Percentiles rank a stretch among this genome's conserved stretches.
phyloP scores from a whole-genome alignment of 352 stramenopile genomes.

The Globisporangium spinosum region DNA sequence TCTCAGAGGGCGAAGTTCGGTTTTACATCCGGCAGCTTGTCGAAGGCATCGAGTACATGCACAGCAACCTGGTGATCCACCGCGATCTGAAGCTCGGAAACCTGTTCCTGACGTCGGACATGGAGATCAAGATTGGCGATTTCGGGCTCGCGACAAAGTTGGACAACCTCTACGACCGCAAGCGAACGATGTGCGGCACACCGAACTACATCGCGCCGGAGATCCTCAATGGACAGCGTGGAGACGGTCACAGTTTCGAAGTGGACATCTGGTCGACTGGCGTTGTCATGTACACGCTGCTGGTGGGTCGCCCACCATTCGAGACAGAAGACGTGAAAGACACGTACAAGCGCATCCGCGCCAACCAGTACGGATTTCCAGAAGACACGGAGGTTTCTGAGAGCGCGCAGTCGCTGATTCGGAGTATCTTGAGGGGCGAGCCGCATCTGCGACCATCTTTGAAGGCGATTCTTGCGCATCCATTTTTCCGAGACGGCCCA shows the following conservation, averaged over 20 bases:
- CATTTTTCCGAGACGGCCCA: slow-evolving; percentile 67
- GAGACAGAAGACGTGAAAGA: slow-evolving; percentile 97
- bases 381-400: slow-evolving; percentile 82
- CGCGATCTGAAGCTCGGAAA: slow-evolving; percentile 98
- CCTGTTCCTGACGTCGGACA: slow-evolving; percentile 93
- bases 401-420: slow-evolving; percentile 69
- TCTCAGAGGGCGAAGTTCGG: slow-evolving; percentile 93
- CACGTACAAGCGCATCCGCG: slow-evolving; percentile 97
- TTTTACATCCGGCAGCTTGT: slow-evolving; percentile 92
- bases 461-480: slow-evolving; percentile 70
- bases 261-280: slow-evolving; percentile 98
- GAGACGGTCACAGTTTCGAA: slow-evolving; percentile 95
- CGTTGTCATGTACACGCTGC: slow-evolving; percentile 96
- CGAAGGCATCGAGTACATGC: slow-evolving; percentile 93
- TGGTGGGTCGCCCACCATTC: slow-evolving; percentile 97
- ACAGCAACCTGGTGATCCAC: slow-evolving; percentile 94
- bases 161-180: slow-evolving; percentile 89
- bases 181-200: slow-evolving; percentile 95
- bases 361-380: slow-evolving; percentile 96
- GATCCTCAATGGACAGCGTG: slow-evolving; percentile 88
- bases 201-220: slow-evolving; percentile 93
- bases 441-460: slow-evolving; percentile 67
- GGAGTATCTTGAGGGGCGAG: slow-evolving; percentile 68
- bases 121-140: slow-evolving; percentile 97
- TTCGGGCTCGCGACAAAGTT: slow-evolving; percentile 90